Base-by-base conservation (phyloP, 495 filamentous ascomycete genomes). In the Podospora fimiseda region DNA sequence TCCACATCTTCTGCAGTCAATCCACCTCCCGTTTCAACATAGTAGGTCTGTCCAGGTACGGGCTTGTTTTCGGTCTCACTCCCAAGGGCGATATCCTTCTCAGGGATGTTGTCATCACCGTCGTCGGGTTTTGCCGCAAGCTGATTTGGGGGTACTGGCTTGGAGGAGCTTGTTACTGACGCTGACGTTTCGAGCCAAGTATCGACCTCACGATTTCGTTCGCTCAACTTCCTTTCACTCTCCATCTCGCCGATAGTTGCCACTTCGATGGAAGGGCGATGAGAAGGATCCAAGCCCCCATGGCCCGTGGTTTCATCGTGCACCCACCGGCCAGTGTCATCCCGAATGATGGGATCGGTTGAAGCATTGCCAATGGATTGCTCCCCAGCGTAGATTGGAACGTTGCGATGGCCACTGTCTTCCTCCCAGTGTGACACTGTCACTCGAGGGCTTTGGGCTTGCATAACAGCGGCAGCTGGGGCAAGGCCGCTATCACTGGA, bases 361-460 rank as follows among this genome's bases (percentile, higher is more conserved):
- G 48, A 24, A n/a, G 20, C 43, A 19, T 24, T 53, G n/a, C 51
- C 41, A 21, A 40, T 40, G 16, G 33, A n/a, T 19, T 60, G 43
- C 30, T 63, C 51, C 6, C 36, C 59, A 22, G 63, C 57, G 38
- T 70, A 61, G 18, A 65, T 22, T 2, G 63, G 57, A 30, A 65
- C 61, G 1, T 66, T 54, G 2, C 61, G 61, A 2, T 44, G 50
- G 9, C 59, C 64, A 18, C 68, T 56, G 40, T 69, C 71, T 38
- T 61, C 57, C 7, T 65, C 69, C 74, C 75, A 80, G 44, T 74
- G 62, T 11, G 76, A 77, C 38, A 78, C 70, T 2, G 70, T 75
- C 9, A 78, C 68, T 13, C 69, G 70, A 2, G 75, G 76, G 52
- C 76, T 80, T 24, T 71, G 70, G 14, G 63, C 58, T 11, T 67